Percentiles rank a stretch among this genome's conserved stretches.
These are phyloP conservation scores for Anthracocystis setariae DNA, from an alignment of 1,284 basidiomycete genomes.

Conservation along the genomic window DNA sequence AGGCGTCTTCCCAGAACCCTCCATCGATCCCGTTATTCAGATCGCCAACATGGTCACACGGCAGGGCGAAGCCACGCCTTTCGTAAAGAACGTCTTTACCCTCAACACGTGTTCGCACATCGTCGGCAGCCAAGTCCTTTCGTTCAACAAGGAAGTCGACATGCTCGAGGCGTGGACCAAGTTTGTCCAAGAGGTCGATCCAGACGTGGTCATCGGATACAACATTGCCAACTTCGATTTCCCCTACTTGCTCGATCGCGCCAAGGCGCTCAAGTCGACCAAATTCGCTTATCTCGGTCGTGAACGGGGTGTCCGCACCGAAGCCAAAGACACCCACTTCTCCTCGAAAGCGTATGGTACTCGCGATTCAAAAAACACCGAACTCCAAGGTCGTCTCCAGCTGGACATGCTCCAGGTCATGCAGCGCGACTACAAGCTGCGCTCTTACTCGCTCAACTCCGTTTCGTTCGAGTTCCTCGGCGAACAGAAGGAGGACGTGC, in stretches of 20 bases:
- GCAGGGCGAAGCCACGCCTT: slow-evolving; percentile 64
- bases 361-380: slow-evolving; percentile 66
- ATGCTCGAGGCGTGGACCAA: slow-evolving; percentile 65
- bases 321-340: slow-evolving; percentile 67
- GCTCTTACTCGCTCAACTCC: slow-evolving; percentile 66
- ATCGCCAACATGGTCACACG: slow-evolving; percentile 68
- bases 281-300: slow-evolving; percentile 65
- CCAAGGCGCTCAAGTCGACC: slow-evolving; percentile 63
- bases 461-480: slow-evolving; percentile 67
- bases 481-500: slow-evolving; percentile 68
- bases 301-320: slow-evolving; percentile 62
- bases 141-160: slow-evolving; percentile 62
- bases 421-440: slow-evolving; percentile 67
- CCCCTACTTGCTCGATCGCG: slow-evolving; percentile 66
- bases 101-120: slow-evolving; percentile 66
- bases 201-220: slow-evolving; percentile 67
- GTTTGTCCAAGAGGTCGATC: slow-evolving; percentile 65
- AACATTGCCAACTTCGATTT: slow-evolving; percentile 68
- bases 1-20: slow-evolving; percentile 65
- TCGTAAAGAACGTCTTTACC: slow-evolving; percentile 67
- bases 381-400: slow-evolving; percentile 66
- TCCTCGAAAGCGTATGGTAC: slow-evolving; percentile 68
- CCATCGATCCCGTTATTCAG: slow-evolving; percentile 66
- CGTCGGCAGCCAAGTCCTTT: slow-evolving; percentile 64
- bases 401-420: slow-evolving; percentile 68